Conservation (phyloP, 2,329 filamentous ascomycete species). For the Fusarium nisikadoi region DNA sequence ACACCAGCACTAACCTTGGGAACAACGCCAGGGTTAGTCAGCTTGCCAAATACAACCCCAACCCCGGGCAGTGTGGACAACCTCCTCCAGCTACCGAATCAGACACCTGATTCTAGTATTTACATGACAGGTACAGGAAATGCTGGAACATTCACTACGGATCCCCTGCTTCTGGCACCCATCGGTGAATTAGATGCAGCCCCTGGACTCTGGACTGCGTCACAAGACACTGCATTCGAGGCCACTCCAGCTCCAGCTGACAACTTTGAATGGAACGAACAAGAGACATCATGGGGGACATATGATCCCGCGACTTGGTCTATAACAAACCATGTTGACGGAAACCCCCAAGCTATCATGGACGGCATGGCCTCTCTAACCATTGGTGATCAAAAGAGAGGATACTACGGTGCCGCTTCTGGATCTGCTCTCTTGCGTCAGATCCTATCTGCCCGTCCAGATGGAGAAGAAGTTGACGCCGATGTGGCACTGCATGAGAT, state of each 20-base stretch:
- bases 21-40: constrained; percentile 1
- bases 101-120: not conserved
- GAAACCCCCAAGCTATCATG: constrained; percentile 28
- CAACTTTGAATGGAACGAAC: constrained; percentile 32
- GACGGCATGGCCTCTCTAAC: constrained; percentile 30
- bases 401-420: constrained; percentile 27
- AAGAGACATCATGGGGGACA: constrained; percentile 25
- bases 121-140: constrained; percentile 10
- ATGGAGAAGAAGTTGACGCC: constrained; percentile 23
- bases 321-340: constrained; percentile 19
- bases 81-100: constrained; percentile 16
- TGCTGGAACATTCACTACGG: constrained; percentile 4
- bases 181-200: constrained; percentile 17
- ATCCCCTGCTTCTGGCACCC: constrained; percentile 18
- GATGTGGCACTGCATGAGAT: constrained; percentile 26
- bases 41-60: constrained; percentile 8
- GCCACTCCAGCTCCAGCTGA: constrained; percentile 4
- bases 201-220: constrained; percentile 1
- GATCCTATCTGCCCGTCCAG: constrained; percentile 26
- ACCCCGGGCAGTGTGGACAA: constrained; percentile 5
- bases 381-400: constrained; percentile 27
- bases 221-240: constrained; percentile 2
- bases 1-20: not conserved
- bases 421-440: constrained; percentile 27
- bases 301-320: constrained; percentile 22